Base-by-base conservation (phyloP, 2,329 filamentous ascomycete genomes). In the Colletotrichum gloeosporioides region DNA sequence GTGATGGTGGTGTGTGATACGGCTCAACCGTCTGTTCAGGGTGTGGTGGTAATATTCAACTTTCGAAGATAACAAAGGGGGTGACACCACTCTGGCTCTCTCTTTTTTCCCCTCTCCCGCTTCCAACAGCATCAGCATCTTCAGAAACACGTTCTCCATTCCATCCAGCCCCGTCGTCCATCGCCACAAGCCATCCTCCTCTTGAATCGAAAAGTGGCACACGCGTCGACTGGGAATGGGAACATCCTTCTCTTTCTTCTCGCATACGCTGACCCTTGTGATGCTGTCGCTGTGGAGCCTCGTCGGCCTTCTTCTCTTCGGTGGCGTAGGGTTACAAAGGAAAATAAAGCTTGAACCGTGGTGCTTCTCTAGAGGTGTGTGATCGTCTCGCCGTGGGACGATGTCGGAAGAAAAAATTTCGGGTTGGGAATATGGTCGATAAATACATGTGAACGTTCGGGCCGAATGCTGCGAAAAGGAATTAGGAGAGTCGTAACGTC, bases 401-500 rank as follows among this genome's bases (percentile, higher is more conserved):
- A 61, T 36, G 69, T 53, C 29, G 66, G 29, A 8, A 25, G 13
- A 49, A 49, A 57, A 62, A 44, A 65, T 22, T 15, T 27, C 62
- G 64, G 75, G 69, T 73, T 55, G 44, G 32, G n/a, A 71, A 75
- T 73, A 73, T 69, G 34, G 49, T 57, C 27, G 66, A 66, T 72
- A 77, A 77, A 77, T 76, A 78, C 77, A 76, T 73, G 67, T 73
- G 72, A 75, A 71, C 29, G 71, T 75, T 64, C 32, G 44, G 64
- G 61, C 39, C 65, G 55, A 53, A 62, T 77, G 75, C 75, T 70
- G 66, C 39, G 72, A 77, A 73, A 34, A 70, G 57, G 64, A 76
- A 73, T 74, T 63, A 66, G 44, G 73, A 77, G 64, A 78, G 76
- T 79, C 78, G 70, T 79, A 76, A 79, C 73, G 78, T 79, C 78